Conservation (phyloP, 1,139 yeast species). For the Geotrichum reessii region DNA sequence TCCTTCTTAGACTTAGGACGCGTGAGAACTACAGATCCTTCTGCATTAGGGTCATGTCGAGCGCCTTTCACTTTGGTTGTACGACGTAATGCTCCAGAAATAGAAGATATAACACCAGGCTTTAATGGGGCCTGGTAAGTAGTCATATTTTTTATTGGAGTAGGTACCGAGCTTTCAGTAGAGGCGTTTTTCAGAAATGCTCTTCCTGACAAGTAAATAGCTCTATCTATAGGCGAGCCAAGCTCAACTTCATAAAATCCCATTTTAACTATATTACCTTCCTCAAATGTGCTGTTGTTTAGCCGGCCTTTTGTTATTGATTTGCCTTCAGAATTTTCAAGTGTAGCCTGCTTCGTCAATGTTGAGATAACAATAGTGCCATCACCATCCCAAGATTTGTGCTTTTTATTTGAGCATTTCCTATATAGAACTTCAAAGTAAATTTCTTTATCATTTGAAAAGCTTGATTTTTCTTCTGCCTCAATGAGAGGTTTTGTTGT, state of each 20-base stretch:
- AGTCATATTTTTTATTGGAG: not conserved
- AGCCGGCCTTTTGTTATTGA: constrained; percentile 12
- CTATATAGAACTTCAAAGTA: constrained; percentile 56
- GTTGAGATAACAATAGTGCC: constrained; percentile 46
- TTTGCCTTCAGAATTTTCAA: constrained; percentile 29
- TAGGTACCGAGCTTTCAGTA: not conserved
- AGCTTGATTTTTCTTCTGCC: not conserved
- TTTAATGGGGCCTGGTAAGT: constrained; percentile 5
- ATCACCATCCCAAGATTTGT: constrained; percentile 95
- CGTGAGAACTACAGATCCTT: constrained; percentile 46
- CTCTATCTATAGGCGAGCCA: constrained; percentile 35
- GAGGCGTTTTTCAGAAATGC: constrained; percentile 13
- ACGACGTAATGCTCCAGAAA: constrained; percentile 11
- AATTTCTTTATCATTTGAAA: not conserved
- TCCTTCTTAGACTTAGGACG: constrained; percentile 24
- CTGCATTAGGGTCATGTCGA: constrained; percentile 39
- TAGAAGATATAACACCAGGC: not conserved
- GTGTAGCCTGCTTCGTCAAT: constrained; percentile 18
- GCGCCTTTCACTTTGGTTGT: constrained; percentile 28
- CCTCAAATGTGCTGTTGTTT: constrained; percentile 3
- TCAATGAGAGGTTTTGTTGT: not conserved
- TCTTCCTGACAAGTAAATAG: constrained; percentile 22
- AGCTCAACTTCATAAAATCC: constrained; percentile 54
- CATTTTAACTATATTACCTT: constrained; percentile 43
- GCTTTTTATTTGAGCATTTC: constrained; percentile 65